phyloP scores from a whole-genome alignment of 2,329 filamentous ascomycete species.

The Trichoderma breve region DNA sequence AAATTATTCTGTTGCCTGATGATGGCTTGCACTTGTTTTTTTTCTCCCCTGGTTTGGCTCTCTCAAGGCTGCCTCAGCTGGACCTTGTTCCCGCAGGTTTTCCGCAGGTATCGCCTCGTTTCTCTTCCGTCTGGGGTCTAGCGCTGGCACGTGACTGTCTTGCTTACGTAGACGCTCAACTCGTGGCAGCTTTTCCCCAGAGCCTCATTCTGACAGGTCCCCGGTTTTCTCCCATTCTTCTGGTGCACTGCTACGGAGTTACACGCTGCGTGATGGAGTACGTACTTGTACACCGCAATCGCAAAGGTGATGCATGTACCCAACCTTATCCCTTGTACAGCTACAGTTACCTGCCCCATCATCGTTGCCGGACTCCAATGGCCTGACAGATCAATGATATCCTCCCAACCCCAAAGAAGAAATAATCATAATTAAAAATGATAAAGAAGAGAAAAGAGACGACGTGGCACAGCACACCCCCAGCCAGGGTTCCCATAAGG shows the following conservation, averaged over 20 bases:
- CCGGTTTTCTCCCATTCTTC: neutral
- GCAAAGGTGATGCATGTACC: neutral
- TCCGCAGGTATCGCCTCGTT: neutral
- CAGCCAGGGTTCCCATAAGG: neutral
- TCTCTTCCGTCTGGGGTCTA: neutral
- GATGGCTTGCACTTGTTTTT: neutral
- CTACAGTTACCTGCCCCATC: neutral
- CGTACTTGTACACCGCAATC: neutral
- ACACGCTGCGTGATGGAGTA: neutral
- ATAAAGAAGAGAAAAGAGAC: neutral
- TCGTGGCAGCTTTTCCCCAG: neutral
- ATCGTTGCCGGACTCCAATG: neutral
- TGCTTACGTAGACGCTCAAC: neutral
- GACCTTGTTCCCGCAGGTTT: neutral
- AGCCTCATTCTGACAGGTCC: neutral
- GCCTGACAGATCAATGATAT: neutral
- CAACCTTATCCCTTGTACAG: neutral
- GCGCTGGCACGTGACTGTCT: neutral
- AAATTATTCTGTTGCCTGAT: slow-evolving; percentile 15
- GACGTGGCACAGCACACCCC: slow-evolving; percentile 2
- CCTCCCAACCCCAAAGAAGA: neutral
- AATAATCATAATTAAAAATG: neutral
- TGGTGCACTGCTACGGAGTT: neutral
- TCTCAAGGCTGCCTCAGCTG: slow-evolving; percentile 9
- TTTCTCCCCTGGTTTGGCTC: neutral